Evolutionary conservation across 352 stramenopile species (phyloP), one percentile per base, ranked within the genome.

Genomic region (Phytophthora crassamura): DNA sequence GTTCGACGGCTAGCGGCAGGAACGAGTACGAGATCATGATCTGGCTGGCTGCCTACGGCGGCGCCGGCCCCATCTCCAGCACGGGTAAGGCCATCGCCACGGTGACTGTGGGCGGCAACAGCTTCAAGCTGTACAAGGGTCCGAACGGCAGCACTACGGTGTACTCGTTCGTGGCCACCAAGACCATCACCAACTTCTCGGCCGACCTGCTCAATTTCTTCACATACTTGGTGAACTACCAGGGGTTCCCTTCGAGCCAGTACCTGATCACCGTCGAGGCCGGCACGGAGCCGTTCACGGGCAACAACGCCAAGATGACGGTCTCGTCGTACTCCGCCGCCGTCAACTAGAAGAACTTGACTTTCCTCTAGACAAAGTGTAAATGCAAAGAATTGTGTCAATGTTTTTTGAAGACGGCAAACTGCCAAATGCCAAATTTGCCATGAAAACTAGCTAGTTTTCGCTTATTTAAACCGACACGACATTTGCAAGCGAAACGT

Each of bases 21-120:
- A 73, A 74, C 59, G 65, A 73, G 64, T 74, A 68, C 49, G 69
- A 77, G 51, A 70, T 77, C 64, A 77, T 77, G 69, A 72, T 77
- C 46, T 74, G 69, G 69, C 47, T 77, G 49, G 69, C 64, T 2
- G 60, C 69, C 2, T 47, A 64, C 16, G 66, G 61, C 25, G 69
- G 69, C 25, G 69, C 69, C 22, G 56, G 59, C 0, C 64, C 64
- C 5, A 71, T 77, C 38, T 72, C 69, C 4, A 72, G 39, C 46
- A 77, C 69, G 28, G 69, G 64, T 36, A 64, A 50, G 30, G 38
- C 69, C 16, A 59, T 78, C 39, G 65, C 59, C 12, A 72, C 50
- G 1, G 33, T 62, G 14, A 68, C 64, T 1, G 22, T 72, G 11
- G 65, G 47, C 7, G 42, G 57, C 41, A 43, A 59, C 36, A 45